phyloP scores from a whole-genome alignment of 495 filamentous ascomycete species.

The Cercophora sp. region DNA sequence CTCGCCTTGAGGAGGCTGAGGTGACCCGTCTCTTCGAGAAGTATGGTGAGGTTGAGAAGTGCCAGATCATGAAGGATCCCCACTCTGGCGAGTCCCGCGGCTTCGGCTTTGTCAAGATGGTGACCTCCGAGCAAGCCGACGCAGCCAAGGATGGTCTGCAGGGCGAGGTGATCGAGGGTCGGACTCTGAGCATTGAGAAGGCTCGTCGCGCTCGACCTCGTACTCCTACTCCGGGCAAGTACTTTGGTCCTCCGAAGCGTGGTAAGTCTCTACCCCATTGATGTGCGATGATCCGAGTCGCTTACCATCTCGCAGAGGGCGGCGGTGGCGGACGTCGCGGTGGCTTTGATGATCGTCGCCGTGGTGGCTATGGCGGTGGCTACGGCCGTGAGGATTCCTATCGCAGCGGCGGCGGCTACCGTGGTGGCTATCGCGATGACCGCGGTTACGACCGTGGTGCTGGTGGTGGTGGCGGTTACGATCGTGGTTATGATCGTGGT shows the following conservation, averaged over 20 bases:
- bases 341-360: slow-evolving; percentile 15
- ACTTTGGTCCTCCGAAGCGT: slow-evolving; percentile 97
- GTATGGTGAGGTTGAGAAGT: slow-evolving; percentile 97
- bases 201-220: slow-evolving; percentile 89
- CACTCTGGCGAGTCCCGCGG: slow-evolving; percentile 97
- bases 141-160: slow-evolving; percentile 95
- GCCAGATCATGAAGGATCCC: slow-evolving; percentile 98
- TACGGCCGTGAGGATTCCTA: slow-evolving; percentile 34
- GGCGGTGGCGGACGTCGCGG: slow-evolving; percentile 31
- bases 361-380: slow-evolving; percentile 34
- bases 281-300: no score
- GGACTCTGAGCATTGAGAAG: slow-evolving; percentile 98
- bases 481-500: slow-evolving; percentile 38
- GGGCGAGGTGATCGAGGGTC: slow-evolving; percentile 91
- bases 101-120: slow-evolving; percentile 99
- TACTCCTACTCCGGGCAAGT: slow-evolving; percentile 96
- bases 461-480: slow-evolving; percentile 28
- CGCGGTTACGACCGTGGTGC: slow-evolving; percentile 32
- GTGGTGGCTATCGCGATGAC: slow-evolving; percentile 42
- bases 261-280: slow-evolving; percentile 53
- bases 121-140: slow-evolving; percentile 86
- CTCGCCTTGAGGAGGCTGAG: slow-evolving; percentile 84
- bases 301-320: no score
- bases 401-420: slow-evolving; percentile 35
- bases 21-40: slow-evolving; percentile 96